Conservation (phyloP, 2,329 filamentous ascomycete genomes). For the Phaeoacremonium minimum region DNA sequence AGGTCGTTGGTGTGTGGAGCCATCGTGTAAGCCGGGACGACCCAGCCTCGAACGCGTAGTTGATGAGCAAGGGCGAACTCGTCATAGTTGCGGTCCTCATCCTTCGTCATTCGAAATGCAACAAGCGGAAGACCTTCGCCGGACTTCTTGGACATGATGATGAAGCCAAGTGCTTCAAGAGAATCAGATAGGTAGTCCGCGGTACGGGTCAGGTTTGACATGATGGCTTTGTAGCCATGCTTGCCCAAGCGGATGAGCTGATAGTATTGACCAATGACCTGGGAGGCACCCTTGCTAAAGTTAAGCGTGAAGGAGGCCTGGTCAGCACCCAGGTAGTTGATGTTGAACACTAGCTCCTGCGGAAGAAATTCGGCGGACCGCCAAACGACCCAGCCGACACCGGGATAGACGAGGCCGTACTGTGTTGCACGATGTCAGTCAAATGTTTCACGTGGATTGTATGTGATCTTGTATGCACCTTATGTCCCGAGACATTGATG, state of each 20-base stretch:
- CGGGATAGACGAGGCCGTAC: slow-evolving; percentile 72
- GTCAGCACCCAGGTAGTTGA: slow-evolving; percentile 96
- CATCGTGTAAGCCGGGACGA: slow-evolving; percentile 96
- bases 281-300: slow-evolving; percentile 92
- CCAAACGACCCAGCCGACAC: slow-evolving; percentile 94
- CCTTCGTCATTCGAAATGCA: slow-evolving; percentile 72
- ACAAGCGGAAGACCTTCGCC: slow-evolving; percentile 84
- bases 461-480: too few relatives aligned
- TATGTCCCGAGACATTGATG: slow-evolving; percentile 94
- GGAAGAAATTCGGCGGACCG: slow-evolving; percentile 78
- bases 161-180: slow-evolving; percentile 72
- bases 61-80: slow-evolving; percentile 81
- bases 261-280: slow-evolving; percentile 97
- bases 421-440: slow-evolving; percentile 13
- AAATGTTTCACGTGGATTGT: too few relatives aligned
- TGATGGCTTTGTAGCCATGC: slow-evolving; percentile 86
- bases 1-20: slow-evolving; percentile 78
- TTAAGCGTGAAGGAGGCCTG: slow-evolving; percentile 96
- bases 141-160: slow-evolving; percentile 78
- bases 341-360: slow-evolving; percentile 94
- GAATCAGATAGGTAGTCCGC: slow-evolving; percentile 79
- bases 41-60: slow-evolving; percentile 83
- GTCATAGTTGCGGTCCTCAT: slow-evolving; percentile 59
- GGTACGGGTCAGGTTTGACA: slow-evolving; percentile 87
- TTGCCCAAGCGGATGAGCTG: slow-evolving; percentile 93